Base-by-base conservation (phyloP, 2,329 filamentous ascomycete species). In the Chrysosporium queenslandicum region DNA sequence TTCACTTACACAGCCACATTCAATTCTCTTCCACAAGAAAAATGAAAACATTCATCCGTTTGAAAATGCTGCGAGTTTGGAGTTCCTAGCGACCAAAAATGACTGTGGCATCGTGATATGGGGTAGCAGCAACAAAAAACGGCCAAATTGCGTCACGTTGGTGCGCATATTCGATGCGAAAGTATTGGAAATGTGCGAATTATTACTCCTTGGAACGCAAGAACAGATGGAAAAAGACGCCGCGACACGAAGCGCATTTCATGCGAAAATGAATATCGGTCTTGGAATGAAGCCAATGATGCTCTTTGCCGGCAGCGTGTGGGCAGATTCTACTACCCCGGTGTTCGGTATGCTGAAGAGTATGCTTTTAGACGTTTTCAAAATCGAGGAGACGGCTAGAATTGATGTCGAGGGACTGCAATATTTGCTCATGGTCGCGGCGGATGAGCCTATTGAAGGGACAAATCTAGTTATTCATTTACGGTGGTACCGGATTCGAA, bases 11-110 rank as follows among this genome's bases (percentile, higher is more conserved):
- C 83, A 86, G 64, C 89, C 90, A 2, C 78, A 91, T 56, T 83
- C 84, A 58, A 85, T 94, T 70, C 89, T 90, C 60, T 95, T 98
- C 74, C 87, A 82, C 71, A 98, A 97, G 79, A 97, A 97, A 76
- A 98, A 98, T 71, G 78, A 82, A 56, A 72, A 72, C 60, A 85
- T 95, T 62, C 89, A 92, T 70, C 92, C 92, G 1, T 98, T 98
- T 70, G 91, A 96, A 69, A 89, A 94, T 67, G 74, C 86, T 58
- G 77, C 84, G 25, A 91, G 86, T 50, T 79, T 97, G 59, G 88
- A 96, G 71, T 98, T 98, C 75, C 90, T 98, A 75, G 85, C 85
- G 57, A 83, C 90, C 66, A 98, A 97, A 76, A 98, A 98, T 72
- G 92, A 98, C 69, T 83, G 87, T 63, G 86, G 83, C 42, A 75